Evolutionary conservation across 768 basidiomycete genomes (phyloP).

Genomic region (Boletus speciosus): DNA sequence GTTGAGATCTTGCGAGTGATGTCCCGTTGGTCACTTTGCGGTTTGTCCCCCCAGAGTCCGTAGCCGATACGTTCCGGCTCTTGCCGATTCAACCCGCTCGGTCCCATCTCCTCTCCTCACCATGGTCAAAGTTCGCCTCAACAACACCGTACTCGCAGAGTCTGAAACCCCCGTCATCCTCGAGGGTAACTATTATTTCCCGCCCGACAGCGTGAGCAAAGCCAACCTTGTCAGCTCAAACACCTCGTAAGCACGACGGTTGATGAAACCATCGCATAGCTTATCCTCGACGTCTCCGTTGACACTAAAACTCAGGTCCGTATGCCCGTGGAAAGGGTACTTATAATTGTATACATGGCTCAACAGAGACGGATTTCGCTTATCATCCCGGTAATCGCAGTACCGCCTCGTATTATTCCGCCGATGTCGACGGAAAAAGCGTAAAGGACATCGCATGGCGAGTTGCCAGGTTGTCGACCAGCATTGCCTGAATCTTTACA

Average conservation of each 20-base stretch:
- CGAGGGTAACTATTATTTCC: slow-evolving; percentile 75
- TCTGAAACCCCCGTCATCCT: slow-evolving; percentile 52
- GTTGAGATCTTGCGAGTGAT: background rate
- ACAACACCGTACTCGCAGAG: slow-evolving; percentile 55
- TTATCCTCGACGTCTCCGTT: background rate
- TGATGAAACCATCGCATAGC: slow-evolving; percentile 1
- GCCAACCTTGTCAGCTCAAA: slow-evolving; percentile 47
- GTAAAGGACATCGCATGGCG: slow-evolving; percentile 68
- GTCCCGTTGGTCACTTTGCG: background rate
- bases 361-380: background rate
- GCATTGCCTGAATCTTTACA: background rate
- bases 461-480: slow-evolving; percentile 14
- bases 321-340: slow-evolving; percentile 74
- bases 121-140: slow-evolving; percentile 50
- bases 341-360: slow-evolving; percentile 15
- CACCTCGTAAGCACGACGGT: slow-evolving; percentile 42
- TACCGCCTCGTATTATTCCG: slow-evolving; percentile 64
- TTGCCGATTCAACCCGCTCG: slow-evolving; percentile 9
- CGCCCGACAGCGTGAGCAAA: slow-evolving; percentile 49
- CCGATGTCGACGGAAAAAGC: slow-evolving; percentile 43
- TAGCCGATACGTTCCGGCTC: slow-evolving; percentile 16
- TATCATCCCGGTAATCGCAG: slow-evolving; percentile 31
- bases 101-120: background rate
- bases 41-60: background rate
- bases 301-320: slow-evolving; percentile 35